phyloP scores from a whole-genome alignment of 495 filamentous ascomycete genomes.

The Stereocaulon alpinum region DNA sequence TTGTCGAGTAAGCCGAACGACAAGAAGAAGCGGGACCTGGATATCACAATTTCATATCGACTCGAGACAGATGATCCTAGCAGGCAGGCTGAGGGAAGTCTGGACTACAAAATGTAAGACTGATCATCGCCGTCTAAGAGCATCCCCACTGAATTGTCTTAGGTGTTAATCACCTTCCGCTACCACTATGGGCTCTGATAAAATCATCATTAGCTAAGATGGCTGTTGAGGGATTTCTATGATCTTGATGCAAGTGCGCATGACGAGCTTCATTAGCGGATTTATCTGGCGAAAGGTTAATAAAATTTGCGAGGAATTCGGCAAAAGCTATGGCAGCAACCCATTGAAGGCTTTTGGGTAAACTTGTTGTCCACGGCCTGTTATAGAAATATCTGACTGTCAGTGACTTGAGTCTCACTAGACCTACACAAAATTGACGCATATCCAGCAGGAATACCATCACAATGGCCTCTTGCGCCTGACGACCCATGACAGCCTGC shows the following conservation, averaged over 20 bases:
- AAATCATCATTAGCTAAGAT: not conserved
- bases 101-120: conserved; percentile 79
- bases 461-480: not conserved
- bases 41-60: conserved; percentile 78
- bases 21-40: conserved; percentile 88
- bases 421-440: not conserved
- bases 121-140: not conserved
- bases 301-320: not conserved
- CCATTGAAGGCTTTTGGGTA: not conserved
- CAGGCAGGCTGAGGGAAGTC: conserved; percentile 56
- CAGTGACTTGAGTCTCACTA: conserved; percentile 1
- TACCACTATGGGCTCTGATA: not conserved
- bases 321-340: not conserved
- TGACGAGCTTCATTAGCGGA: conserved; percentile 6
- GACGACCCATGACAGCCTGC: not conserved
- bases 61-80: conserved; percentile 63
- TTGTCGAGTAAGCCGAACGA: conserved; percentile 80
- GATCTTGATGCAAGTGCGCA: conserved; percentile 8
- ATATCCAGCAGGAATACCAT: not conserved
- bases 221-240: not conserved
- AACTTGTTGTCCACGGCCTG: not conserved
- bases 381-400: conserved; percentile 3
- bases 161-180: conserved; percentile 34
- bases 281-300: not conserved
- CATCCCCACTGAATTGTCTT: conserved; percentile 24